phyloP scores from a whole-genome alignment of 2,329 filamentous ascomycete species.

The Cordyceps cicadae region DNA sequence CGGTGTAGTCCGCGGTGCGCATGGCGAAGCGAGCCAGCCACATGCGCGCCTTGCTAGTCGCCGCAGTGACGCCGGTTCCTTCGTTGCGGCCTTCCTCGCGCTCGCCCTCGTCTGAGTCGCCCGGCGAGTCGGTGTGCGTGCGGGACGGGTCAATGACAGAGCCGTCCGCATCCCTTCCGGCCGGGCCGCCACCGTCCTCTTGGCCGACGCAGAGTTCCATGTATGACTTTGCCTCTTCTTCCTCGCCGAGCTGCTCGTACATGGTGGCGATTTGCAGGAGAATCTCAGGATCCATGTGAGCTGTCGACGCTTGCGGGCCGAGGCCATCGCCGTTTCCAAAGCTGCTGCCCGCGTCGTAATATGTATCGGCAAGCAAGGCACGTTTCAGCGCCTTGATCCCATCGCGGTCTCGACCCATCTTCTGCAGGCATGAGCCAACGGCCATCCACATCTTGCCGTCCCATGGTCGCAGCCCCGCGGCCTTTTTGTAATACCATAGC shows the following conservation, averaged over 20 bases:
- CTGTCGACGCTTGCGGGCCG: slow-evolving; percentile 41
- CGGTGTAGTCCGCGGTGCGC: slow-evolving; percentile 62
- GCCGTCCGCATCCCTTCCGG: slow-evolving; percentile 29
- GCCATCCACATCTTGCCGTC: slow-evolving; percentile 99
- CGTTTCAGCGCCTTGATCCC: slow-evolving; percentile 94
- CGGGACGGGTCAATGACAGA: slow-evolving; percentile 40
- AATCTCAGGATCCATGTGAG: slow-evolving; percentile 78
- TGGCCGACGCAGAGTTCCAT: slow-evolving; percentile 95
- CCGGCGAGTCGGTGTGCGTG: slow-evolving; percentile 47
- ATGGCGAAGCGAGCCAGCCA: slow-evolving; percentile 87
- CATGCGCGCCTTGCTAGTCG: slow-evolving; percentile 84
- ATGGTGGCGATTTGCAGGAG: slow-evolving; percentile 82
- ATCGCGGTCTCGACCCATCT: slow-evolving; percentile 78
- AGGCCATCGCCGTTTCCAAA: slow-evolving; percentile 40
- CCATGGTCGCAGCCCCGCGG: slow-evolving; percentile 85
- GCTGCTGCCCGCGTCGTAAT: slow-evolving; percentile 61
- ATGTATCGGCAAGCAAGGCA: slow-evolving; percentile 78
- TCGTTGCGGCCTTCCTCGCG: slow-evolving; percentile 29
- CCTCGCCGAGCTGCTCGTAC: slow-evolving; percentile 72
- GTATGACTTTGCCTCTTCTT: slow-evolving; percentile 76
- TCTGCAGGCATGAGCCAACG: slow-evolving; percentile 82
- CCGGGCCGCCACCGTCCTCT: slow-evolving; percentile 56
- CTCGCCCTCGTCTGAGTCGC: slow-evolving; percentile 28
- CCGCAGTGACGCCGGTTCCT: slow-evolving; percentile 78
- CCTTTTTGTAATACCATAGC: slow-evolving; percentile 95